Evolutionary conservation across 352 stramenopile species (phyloP), one percentile per base, ranked within the genome.

Genomic region (Pythium rhizo-oryzae): DNA sequence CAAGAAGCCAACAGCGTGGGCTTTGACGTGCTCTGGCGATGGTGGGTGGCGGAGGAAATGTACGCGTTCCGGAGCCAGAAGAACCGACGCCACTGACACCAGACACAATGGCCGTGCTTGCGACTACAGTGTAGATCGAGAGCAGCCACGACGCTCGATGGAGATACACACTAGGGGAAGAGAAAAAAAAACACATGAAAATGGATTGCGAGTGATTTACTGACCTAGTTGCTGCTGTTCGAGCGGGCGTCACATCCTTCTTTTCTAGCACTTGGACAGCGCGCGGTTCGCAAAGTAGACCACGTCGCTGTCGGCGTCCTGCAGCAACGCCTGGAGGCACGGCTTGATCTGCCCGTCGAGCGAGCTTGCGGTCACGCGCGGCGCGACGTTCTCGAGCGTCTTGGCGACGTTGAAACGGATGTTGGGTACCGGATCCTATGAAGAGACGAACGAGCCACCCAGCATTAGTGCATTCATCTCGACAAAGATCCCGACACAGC

Each of bases 351-450:
- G 83, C 37, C 78, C 74, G 37, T 89, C 81, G 57, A 94, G 82
- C 23, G 84, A 68, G 61, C 67, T 63, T 56, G 64, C 71, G 47
- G 81, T 86, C 78, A 97, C 89, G 68, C 93, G 85, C 35, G 79
- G 71, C 33, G 77, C 84, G 2, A 99, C 80, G 21, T 84, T 82
- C 61, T 97, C 84, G 33, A 99, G 78, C 30, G 91, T 97, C 82
- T 99, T 99, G 24, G 97, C 96, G 39, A 99, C 96, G 78, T 99
- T 99, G 71, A 99, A 99, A 25, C 97, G 92, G 59, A 99, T 98
- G 79, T 99, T 99, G 4, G 97, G 92, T 12, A 99, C 93, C n/a
- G 91, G 87, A 69, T 97, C 89, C 85, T 96, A 49, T 13, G n/a
- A 41, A 6, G 28, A 33, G 28, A 33, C 28, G 28, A 33, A 33